Evolutionary conservation across 75 land plant species (phyloP).

Genomic region (Isoetes taiwanensis): DNA sequence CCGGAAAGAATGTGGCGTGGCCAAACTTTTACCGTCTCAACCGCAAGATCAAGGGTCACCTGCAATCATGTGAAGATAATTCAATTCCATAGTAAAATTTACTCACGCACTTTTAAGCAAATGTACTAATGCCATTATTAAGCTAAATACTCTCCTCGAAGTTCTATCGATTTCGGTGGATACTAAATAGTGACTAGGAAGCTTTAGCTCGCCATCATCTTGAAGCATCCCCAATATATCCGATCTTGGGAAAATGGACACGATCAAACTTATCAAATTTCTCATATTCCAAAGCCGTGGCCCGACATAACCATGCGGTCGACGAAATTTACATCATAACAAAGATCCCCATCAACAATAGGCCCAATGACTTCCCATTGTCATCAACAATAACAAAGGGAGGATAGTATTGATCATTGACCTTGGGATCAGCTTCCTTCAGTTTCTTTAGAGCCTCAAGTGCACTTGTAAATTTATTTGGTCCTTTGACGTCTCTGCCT

Average conservation of each 20-base stretch:
- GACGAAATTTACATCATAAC: conserved; percentile 87
- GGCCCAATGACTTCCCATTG: conserved; percentile 80
- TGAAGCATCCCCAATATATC: conserved; percentile 94
- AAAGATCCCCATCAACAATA: conserved; percentile 90
- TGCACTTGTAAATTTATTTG: conserved; percentile 65
- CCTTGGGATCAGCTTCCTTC: conserved; percentile 41
- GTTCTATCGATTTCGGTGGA: conserved; percentile 91
- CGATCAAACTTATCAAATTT: conserved; percentile 85
- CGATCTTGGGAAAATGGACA: conserved; percentile 72
- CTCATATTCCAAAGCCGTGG: conserved; percentile 81
- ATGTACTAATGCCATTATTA: conserved; percentile 74
- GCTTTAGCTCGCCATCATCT: conserved; percentile 95
- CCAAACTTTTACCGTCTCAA: too few relatives aligned
- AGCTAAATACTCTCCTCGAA: conserved; percentile 90
- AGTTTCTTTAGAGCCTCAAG: conserved; percentile 82
- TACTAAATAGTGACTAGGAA: conserved; percentile 74
- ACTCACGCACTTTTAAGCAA: conserved; percentile 76
- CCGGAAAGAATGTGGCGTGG: too few relatives aligned
- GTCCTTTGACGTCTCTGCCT: too few relatives aligned
- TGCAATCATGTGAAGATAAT: background rate
- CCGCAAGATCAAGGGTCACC: background rate
- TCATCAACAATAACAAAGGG: conserved; percentile 96
- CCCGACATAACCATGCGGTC: conserved; percentile 96
- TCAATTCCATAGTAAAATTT: background rate
- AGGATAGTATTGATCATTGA: conserved; percentile 80